Percentiles rank a stretch among this genome's conserved stretches.
phyloP scores from a whole-genome alignment of 163 green algal species.

The Chlamydomonas reinhardtii region DNA sequence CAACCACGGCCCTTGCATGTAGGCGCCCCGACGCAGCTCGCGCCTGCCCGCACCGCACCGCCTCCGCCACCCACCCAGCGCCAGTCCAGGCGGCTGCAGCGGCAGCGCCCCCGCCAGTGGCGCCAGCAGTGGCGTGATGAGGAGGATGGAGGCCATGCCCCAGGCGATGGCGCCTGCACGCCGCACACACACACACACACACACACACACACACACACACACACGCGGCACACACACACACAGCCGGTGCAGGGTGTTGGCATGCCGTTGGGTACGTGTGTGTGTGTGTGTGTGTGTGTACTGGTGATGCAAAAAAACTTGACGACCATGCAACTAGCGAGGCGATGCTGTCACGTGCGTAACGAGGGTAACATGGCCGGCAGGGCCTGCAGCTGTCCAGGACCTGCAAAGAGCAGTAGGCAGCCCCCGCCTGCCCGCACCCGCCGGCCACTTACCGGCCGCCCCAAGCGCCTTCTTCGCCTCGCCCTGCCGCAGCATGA shows the following conservation, averaged over 20 bases:
- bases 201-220: no score
- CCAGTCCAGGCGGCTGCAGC: constrained; percentile 74
- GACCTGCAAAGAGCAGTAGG: not conserved
- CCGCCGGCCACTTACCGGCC: not conserved
- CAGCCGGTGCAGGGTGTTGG: not conserved
- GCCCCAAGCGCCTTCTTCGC: constrained; percentile 51
- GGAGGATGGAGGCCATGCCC: constrained; percentile 82
- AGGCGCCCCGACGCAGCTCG: no score
- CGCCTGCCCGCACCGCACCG: no score
- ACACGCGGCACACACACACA: no score
- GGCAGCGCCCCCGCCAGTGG: constrained; percentile 70
- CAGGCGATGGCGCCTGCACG: constrained; percentile 68
- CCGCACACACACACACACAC: no score
- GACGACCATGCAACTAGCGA: no score
- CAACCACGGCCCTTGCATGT: no score
- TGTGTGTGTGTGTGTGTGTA: no score
- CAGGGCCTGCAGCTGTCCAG: not conserved
- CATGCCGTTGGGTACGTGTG: not conserved
- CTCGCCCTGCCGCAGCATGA: constrained; percentile 60
- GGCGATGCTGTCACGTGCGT: no score
- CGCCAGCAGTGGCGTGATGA: constrained; percentile 75
- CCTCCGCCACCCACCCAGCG: constrained; percentile 56
- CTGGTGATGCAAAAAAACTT: no score
- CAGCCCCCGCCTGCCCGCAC: not conserved
- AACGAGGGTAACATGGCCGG: no score